Conservation (phyloP, 108 stramenopile species). For the Nannochloropsis granulata region DNA sequence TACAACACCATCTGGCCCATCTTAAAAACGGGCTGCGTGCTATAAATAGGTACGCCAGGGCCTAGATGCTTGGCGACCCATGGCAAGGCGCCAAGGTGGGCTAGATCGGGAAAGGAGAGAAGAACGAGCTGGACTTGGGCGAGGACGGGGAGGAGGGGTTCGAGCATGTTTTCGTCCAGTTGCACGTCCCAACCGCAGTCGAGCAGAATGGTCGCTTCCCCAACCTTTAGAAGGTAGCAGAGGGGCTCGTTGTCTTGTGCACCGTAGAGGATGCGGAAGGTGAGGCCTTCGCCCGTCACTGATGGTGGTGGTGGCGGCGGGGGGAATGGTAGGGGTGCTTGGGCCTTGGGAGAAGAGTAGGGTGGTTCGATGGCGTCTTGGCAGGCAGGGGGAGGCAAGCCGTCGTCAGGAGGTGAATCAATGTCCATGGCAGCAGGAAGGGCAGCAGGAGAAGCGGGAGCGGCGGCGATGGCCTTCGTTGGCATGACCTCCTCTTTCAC, state of each 20-base stretch:
- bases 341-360: too few species aligned
- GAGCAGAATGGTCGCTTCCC: constrained; percentile 26
- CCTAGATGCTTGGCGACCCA: constrained; percentile 24
- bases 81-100: constrained; percentile 23
- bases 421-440: too few species aligned
- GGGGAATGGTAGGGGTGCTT: background rate
- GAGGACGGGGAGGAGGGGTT: constrained; percentile 16
- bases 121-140: constrained; percentile 26
- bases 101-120: constrained; percentile 31
- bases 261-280: background rate
- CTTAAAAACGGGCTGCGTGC: constrained; percentile 81
- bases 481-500: too few species aligned
- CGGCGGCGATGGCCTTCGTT: too few species aligned
- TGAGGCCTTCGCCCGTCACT: background rate
- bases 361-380: too few species aligned
- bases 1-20: constrained; percentile 93
- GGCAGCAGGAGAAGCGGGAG: too few species aligned
- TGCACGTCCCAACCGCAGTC: constrained; percentile 36
- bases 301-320: background rate
- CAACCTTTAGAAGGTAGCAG: constrained; percentile 1
- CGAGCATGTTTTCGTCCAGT: constrained; percentile 16
- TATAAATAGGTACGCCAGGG: constrained; percentile 53
- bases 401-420: too few species aligned
- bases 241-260: background rate
- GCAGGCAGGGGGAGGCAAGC: too few species aligned